Base-by-base conservation (phyloP, 805 yeast genomes). In the Schizosaccharomyces japonicus region DNA sequence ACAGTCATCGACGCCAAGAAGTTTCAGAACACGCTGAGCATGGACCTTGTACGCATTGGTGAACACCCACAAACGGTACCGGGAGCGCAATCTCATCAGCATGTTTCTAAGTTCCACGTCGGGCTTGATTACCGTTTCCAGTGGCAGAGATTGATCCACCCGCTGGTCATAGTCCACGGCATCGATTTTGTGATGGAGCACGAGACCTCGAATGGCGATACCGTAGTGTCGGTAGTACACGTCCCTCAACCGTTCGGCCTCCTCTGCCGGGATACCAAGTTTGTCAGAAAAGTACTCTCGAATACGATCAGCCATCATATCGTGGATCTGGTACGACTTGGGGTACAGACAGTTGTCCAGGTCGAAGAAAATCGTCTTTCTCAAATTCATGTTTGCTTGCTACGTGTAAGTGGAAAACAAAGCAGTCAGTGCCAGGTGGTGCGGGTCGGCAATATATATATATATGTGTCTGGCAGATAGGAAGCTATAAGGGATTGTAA, bases 21-120 rank as follows among this genome's bases (percentile, higher is more conserved):
- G 65, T 39, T 75, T 68, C n/a, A 84, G 68, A 29, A 81, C 92
- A 47, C 95, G 67, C 44, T 75, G 40, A 13, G 85, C 96, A 62
- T 87, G 96, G 57, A 73, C 82, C 57, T 77, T 76, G 63, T 85
- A 87, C 1, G 96, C 96, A 59, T 87, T 87, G 4, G 96, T 87
- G 56, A 82, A 79, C 39, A 87, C 68, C 96, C 96, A 87, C 52
- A 84, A 63, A 57, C 76, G 68, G 49, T 76, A 73, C 52, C 73
- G 71, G n/a, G 61, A 50, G 53, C 63, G 66, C 36, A 63, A 50
- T 8, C 51, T 29, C 45, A 51, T 49, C n/a, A 64, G 56, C 58
- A 64, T 51, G 17, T 54, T 49, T 11, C 62, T 52, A 6, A 64
- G 55, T 17, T 52, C 51, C 23, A 10, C 49, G 33, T 33, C 47